A percentile compares a stretch with the other conserved stretches of the same genome.
Evolutionary conservation across 192 early-diverging fungal species (phyloP).

Genomic region (Mortierella alpina): DNA sequence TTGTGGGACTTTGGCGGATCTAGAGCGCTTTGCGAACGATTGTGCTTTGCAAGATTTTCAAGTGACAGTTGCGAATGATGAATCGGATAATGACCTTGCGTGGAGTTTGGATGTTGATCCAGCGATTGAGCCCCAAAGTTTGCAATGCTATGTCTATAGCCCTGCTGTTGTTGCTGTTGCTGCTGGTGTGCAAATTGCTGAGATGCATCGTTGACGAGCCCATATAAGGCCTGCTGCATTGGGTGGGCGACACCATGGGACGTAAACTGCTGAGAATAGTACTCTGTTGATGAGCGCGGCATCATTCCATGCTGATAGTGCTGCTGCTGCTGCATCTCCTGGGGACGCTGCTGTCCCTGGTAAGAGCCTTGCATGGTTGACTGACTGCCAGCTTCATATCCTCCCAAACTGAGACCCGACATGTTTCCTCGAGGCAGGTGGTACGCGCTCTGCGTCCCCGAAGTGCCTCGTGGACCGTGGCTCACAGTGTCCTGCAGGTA

Average conservation of each 20-base stretch:
- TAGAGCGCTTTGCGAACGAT: slow-evolving; percentile 24
- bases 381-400: not conserved
- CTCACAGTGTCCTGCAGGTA: not conserved
- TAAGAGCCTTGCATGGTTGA: slow-evolving; percentile 2
- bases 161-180: not conserved
- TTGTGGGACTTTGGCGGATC: not conserved
- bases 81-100: not conserved
- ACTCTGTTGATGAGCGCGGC: slow-evolving; percentile 22
- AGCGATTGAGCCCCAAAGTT: not conserved
- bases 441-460: slow-evolving; percentile 10
- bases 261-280: slow-evolving; percentile 16
- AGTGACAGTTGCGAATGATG: slow-evolving; percentile 18
- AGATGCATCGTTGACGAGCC: not conserved
- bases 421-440: not conserved
- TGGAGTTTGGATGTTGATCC: not conserved
- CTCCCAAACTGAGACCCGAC: not conserved
- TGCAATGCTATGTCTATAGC: slow-evolving; percentile 18
- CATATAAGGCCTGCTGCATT: not conserved
- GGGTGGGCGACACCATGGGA: too few relatives aligned
- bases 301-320: slow-evolving; percentile 28
- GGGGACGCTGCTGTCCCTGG: slow-evolving; percentile 1
- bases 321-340: slow-evolving; percentile 6
- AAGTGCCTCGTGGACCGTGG: not conserved
- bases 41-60: slow-evolving; percentile 30
- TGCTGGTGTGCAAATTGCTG: slow-evolving; percentile 1